Evolutionary conservation across 179 eudicot genomes (phyloP).

Genomic region (Patellifolia procumbens): DNA sequence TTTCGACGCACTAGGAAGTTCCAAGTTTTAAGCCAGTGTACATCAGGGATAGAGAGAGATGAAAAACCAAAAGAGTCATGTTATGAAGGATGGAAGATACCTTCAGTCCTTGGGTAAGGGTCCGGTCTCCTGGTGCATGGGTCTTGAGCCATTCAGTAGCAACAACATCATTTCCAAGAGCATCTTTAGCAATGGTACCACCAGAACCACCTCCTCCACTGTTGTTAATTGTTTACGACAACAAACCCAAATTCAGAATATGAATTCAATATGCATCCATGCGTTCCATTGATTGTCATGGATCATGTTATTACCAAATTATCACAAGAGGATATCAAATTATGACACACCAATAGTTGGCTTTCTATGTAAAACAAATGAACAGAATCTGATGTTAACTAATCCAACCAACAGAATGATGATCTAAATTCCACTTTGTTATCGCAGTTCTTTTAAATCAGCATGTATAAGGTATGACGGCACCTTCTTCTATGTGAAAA

Average conservation of each 20-base stretch:
- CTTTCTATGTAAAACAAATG: not conserved
- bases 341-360: not conserved
- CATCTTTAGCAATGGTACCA: slow-evolving; percentile 85
- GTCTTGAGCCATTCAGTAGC: slow-evolving; percentile 75
- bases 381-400: too few relatives aligned
- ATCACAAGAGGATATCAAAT: too few relatives aligned
- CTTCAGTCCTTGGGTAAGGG: slow-evolving; percentile 90
- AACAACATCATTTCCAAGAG: slow-evolving; percentile 78
- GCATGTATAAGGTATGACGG: too few relatives aligned
- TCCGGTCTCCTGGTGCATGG: slow-evolving; percentile 84
- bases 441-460: too few relatives aligned
- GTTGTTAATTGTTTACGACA: slow-evolving; percentile 12
- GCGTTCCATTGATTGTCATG: not conserved
- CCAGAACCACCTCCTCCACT: slow-evolving; percentile 52
- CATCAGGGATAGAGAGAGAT: not conserved
- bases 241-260: not conserved
- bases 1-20: not conserved
- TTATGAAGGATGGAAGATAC: slow-evolving; percentile 32
- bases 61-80: not conserved
- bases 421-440: too few relatives aligned
- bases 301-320: not conserved
- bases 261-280: not conserved
- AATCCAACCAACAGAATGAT: too few relatives aligned
- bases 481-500: too few relatives aligned
- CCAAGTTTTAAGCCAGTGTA: not conserved